Conservation (phyloP, 2,329 filamentous ascomycete genomes). For the Xylariales sp. region DNA sequence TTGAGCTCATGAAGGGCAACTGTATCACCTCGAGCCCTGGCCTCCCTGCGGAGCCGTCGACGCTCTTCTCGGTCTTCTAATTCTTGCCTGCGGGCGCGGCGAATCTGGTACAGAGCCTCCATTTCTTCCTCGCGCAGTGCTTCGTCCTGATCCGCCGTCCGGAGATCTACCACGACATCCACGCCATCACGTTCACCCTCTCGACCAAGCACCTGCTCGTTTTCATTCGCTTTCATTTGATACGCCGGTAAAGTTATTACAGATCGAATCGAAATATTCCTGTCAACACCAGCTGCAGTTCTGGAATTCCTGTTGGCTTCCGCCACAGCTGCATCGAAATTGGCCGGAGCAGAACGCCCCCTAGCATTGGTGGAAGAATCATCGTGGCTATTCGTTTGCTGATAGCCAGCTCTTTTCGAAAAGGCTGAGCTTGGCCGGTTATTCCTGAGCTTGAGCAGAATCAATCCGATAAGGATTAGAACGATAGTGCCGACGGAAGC, state of each 20-base stretch:
- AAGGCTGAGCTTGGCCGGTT: conserved; percentile 9
- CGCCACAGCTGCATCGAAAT: conserved; percentile 15
- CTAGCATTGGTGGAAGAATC: not conserved
- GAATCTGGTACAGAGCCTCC: conserved; percentile 88
- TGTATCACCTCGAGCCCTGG: conserved; percentile 66
- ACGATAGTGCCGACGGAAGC: conserved; percentile 14
- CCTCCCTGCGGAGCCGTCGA: conserved; percentile 65
- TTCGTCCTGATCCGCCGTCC: conserved; percentile 76
- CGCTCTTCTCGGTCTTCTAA: conserved; percentile 73
- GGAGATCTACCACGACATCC: conserved; percentile 83
- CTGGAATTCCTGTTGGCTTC: conserved; percentile 17
- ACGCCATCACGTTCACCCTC: conserved; percentile 91
- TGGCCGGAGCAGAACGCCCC: conserved; percentile 1
- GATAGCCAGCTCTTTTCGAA: conserved; percentile 23
- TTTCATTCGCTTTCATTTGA: conserved; percentile 64
- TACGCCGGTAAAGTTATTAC: conserved; percentile 92
- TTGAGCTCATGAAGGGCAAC: conserved; percentile 64
- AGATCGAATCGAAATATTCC: conserved; percentile 84
- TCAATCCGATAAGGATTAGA: conserved; percentile 8
- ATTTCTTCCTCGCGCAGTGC: conserved; percentile 80
- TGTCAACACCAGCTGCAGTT: conserved; percentile 51
- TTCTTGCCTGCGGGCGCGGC: conserved; percentile 70
- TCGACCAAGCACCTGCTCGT: conserved; percentile 77
- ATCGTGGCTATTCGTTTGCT: conserved; percentile 19
- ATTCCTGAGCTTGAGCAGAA: conserved; percentile 2